phyloP scores from a whole-genome alignment of 768 basidiomycete genomes.

The Mycena albidolilacea region DNA sequence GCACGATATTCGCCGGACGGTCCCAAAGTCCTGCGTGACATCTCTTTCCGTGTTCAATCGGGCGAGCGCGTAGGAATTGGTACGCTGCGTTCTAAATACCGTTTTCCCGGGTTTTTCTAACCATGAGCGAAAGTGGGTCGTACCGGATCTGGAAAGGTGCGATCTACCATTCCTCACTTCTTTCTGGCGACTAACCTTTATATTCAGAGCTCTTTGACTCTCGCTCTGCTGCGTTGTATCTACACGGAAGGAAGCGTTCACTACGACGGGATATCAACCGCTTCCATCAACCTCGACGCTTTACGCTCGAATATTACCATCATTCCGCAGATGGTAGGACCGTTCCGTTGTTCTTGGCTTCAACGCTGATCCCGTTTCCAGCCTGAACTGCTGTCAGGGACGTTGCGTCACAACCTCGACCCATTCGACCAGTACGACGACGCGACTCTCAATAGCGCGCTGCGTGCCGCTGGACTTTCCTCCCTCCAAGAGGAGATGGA shows the following conservation, averaged over 20 bases:
- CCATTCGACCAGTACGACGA: constrained; percentile 65
- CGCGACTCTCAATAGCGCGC: constrained; percentile 62
- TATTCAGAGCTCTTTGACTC: constrained; percentile 51
- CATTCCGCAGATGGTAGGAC: constrained; percentile 61
- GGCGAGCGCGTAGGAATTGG: constrained; percentile 69
- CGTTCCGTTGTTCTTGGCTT: not conserved
- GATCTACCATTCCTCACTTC: not conserved
- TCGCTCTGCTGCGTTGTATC: constrained; percentile 69
- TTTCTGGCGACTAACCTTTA: not conserved
- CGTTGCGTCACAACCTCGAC: constrained; percentile 37
- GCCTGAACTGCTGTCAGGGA: constrained; percentile 51
- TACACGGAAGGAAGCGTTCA: constrained; percentile 66
- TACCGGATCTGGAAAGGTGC: constrained; percentile 53
- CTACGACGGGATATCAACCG: constrained; percentile 66
- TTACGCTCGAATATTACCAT: constrained; percentile 71
- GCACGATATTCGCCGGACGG: constrained; percentile 69
- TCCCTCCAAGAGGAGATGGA: constrained; percentile 51
- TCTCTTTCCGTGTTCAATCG: constrained; percentile 66
- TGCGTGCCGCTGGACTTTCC: constrained; percentile 56
- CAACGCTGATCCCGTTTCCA: constrained; percentile 21
- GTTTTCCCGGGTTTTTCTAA: not conserved
- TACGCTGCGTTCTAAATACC: constrained; percentile 12
- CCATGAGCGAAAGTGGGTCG: constrained; percentile 43
- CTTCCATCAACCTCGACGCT: constrained; percentile 65
- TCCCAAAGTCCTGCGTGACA: constrained; percentile 69